Conservation (phyloP, 352 stramenopile genomes). For the Thalassiosira sp. region DNA sequence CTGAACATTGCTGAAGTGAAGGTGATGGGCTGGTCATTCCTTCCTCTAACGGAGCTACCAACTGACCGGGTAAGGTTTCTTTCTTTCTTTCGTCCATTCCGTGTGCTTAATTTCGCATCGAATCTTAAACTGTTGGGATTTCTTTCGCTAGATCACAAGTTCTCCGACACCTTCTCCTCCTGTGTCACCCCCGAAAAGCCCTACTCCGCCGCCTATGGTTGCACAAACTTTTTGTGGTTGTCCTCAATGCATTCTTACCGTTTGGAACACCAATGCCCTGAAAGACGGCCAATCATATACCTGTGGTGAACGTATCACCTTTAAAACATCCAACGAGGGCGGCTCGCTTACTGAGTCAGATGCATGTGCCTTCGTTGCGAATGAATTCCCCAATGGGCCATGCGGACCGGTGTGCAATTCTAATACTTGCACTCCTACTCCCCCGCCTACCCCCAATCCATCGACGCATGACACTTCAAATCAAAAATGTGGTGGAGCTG, state of each 20-base stretch:
- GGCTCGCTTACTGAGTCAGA: not conserved
- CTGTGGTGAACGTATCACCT: not conserved
- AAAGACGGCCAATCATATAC: not conserved
- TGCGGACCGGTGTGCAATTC: not conserved
- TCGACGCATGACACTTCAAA: no score
- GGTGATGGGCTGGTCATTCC: slow-evolving; percentile 13
- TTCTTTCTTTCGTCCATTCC: no score
- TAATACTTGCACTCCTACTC: not conserved
- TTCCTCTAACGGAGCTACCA: no score
- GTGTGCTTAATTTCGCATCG: no score
- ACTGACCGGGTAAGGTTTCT: no score
- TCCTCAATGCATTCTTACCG: not conserved
- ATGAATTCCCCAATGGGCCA: not conserved
- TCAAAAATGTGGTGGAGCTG: slow-evolving; percentile 6
- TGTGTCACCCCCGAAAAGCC: not conserved
- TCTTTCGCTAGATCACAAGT: no score
- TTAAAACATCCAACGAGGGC: not conserved
- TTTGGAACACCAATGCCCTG: not conserved
- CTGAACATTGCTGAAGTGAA: slow-evolving; percentile 31
- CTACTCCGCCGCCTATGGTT: no score
- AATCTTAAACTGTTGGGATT: no score
- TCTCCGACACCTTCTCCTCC: not conserved
- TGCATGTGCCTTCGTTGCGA: not conserved
- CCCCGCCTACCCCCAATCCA: no score
- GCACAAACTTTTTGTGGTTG: not conserved